These are phyloP conservation scores for Alternaria arborescens DNA, from an alignment of 2,329 filamentous ascomycete species.

Conservation along the genomic window DNA sequence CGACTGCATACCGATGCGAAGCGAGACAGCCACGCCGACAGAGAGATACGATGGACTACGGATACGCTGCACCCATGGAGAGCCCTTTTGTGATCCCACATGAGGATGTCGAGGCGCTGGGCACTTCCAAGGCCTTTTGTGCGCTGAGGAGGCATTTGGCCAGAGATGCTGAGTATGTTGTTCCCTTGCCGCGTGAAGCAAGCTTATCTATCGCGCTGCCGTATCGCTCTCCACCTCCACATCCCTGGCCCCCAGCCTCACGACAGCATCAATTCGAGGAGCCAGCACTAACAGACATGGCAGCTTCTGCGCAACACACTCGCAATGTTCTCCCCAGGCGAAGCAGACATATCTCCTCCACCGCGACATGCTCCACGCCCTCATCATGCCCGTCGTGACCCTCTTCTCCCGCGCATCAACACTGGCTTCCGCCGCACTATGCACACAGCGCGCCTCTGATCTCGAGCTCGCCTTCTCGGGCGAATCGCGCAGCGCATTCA, in stretches of 20 bases:
- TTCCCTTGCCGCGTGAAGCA: conserved; percentile 6
- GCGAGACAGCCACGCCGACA: conserved; percentile 7
- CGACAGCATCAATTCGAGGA: neutral
- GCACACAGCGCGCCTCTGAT: conserved; percentile 59
- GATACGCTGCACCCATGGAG: conserved; percentile 22
- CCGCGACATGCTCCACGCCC: conserved; percentile 66
- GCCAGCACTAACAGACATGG: neutral
- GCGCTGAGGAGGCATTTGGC: conserved; percentile 55
- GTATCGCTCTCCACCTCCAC: conserved; percentile 6
- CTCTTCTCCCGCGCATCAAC: conserved; percentile 64
- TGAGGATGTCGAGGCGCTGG: conserved; percentile 53
- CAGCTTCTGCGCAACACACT: conserved; percentile 55
- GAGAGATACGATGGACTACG: conserved; percentile 13
- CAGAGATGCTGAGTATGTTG: conserved; percentile 51
- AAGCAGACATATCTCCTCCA: conserved; percentile 60
- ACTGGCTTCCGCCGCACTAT: conserved; percentile 60
- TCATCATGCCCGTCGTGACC: conserved; percentile 66
- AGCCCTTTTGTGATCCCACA: conserved; percentile 55
- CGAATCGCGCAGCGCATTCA: conserved; percentile 64
- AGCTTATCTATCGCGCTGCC: too few species aligned
- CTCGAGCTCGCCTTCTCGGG: conserved; percentile 66
- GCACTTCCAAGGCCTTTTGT: conserved; percentile 54
- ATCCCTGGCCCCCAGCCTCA: neutral
- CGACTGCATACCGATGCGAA: conserved; percentile 15
- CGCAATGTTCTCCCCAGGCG: conserved; percentile 40